Evolutionary conservation across 2,329 filamentous ascomycete species (phyloP).

Genomic region (Cladobotryum mycophilum): DNA sequence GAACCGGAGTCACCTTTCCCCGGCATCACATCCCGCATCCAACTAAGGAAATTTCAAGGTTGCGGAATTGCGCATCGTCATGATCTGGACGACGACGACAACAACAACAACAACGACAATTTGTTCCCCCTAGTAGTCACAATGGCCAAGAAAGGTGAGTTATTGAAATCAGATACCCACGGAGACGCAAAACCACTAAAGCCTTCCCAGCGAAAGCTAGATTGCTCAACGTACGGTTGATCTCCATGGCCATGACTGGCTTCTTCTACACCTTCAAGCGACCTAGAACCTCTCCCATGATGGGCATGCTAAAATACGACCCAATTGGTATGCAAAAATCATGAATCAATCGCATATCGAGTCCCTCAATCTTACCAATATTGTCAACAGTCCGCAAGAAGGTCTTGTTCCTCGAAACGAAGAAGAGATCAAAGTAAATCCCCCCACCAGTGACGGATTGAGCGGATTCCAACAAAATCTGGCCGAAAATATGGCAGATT

Average conservation of each 20-base stretch:
- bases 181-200: not conserved
- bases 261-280: conserved; percentile 91
- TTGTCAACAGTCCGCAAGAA: conserved; percentile 73
- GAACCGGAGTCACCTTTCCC: conserved; percentile 14
- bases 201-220: conserved; percentile 69
- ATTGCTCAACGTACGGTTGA: conserved; percentile 83
- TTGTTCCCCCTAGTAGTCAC: conserved; percentile 2
- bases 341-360: too few relatives aligned
- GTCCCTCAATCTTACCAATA: not conserved
- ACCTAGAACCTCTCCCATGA: conserved; percentile 70
- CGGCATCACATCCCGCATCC: not conserved
- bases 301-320: conserved; percentile 99
- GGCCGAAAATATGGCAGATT: not conserved
- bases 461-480: too few relatives aligned
- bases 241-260: conserved; percentile 98
- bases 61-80: not conserved
- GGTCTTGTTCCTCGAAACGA: conserved; percentile 91
- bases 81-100: not conserved
- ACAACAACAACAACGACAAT: not conserved
- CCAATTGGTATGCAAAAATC: conserved; percentile 64
- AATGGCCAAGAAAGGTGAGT: conserved; percentile 23
- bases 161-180: not conserved
- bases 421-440: conserved; percentile 64
- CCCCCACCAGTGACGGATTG: not conserved
- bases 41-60: conserved; percentile 7